Percentiles rank a stretch among this genome's conserved stretches.
Evolutionary conservation across 1,139 yeast genomes (phyloP).

Genomic region (Yamadazyma atmosphaerica): DNA sequence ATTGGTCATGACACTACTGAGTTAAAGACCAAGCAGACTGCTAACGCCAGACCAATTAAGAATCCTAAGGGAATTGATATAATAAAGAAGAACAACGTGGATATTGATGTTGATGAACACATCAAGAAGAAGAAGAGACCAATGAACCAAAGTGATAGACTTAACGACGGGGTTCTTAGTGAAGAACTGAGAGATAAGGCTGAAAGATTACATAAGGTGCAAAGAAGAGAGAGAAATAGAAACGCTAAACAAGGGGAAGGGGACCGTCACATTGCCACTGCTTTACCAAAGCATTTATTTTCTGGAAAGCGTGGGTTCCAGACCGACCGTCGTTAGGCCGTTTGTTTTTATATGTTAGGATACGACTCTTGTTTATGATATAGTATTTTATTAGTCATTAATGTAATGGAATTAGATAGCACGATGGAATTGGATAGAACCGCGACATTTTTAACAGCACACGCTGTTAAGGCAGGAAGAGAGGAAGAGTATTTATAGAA

Average conservation of each 20-base stretch:
- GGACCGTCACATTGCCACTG: constrained; percentile 85
- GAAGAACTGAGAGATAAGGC: constrained; percentile 84
- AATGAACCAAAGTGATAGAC: constrained; percentile 71
- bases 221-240: constrained; percentile 93
- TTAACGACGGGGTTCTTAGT: constrained; percentile 82
- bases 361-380: neutral
- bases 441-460: neutral
- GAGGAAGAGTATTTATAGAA: too few species aligned
- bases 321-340: constrained; percentile 63
- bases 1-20: constrained; percentile 85
- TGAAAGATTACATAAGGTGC: constrained; percentile 81
- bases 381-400: constrained; percentile 2
- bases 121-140: constrained; percentile 51
- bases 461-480: neutral
- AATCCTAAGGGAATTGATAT: constrained; percentile 70
- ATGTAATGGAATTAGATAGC: too few species aligned
- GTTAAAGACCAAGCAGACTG: constrained; percentile 51
- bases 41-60: constrained; percentile 19
- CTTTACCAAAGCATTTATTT: constrained; percentile 90
- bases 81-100: constrained; percentile 55
- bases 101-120: constrained; percentile 29
- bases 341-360: neutral
- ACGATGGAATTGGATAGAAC: too few species aligned
- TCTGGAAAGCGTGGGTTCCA: constrained; percentile 95
- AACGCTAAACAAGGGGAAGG: constrained; percentile 93